Evolutionary conservation across 371 early-diverging fungal genomes (phyloP).

Genomic region (Mucor lusitanicus): DNA sequence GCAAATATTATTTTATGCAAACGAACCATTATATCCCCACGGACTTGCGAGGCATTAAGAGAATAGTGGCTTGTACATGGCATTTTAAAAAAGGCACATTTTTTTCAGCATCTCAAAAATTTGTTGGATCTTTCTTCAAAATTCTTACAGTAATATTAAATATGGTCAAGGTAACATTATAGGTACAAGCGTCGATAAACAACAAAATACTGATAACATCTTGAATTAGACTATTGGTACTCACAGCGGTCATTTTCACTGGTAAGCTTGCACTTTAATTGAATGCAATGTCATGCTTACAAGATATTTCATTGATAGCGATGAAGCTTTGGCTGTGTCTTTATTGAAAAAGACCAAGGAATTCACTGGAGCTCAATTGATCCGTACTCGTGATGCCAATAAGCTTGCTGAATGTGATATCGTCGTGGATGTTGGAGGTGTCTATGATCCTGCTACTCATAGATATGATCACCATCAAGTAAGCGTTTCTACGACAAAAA

Average conservation of each 20-base stretch:
- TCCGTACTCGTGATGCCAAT: constrained; percentile 88
- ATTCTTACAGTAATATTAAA: constrained; percentile 24
- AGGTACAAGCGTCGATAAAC: neutral
- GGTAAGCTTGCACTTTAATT: constrained; percentile 35
- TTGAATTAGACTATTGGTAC: constrained; percentile 69
- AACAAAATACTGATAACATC: neutral
- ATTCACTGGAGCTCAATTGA: constrained; percentile 72
- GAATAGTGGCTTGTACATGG: too few species aligned
- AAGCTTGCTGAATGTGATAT: constrained; percentile 83
- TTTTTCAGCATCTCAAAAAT: neutral
- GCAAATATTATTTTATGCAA: too few species aligned
- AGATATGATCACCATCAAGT: constrained; percentile 98
- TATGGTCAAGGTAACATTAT: constrained; percentile 25
- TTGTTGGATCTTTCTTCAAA: neutral
- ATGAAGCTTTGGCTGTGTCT: constrained; percentile 94
- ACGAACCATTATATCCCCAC: too few species aligned
- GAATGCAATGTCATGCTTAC: neutral
- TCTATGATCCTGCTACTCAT: constrained; percentile 78
- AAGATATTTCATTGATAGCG: constrained; percentile 41
- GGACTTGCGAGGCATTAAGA: too few species aligned
- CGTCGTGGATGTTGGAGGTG: constrained; percentile 98
- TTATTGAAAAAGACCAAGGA: constrained; percentile 77
- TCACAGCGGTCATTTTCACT: constrained; percentile 89
- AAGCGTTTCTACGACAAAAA: neutral
- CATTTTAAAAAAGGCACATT: neutral